Evolutionary conservation across 768 basidiomycete species (phyloP).

Genomic region (Suillus alpinus): DNA sequence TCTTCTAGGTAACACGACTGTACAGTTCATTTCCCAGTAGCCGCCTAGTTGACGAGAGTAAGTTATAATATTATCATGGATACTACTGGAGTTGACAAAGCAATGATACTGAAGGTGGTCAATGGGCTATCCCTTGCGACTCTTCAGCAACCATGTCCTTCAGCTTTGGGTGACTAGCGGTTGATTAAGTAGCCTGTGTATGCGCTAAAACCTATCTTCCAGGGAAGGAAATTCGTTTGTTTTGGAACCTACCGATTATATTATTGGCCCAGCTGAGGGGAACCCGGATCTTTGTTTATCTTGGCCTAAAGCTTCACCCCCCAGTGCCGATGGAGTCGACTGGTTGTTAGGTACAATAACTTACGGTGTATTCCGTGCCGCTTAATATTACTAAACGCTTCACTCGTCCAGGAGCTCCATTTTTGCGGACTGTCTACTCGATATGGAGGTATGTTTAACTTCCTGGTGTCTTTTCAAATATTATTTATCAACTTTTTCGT

Average conservation of each 20-base stretch:
- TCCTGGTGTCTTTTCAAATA: neutral
- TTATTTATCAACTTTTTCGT: constrained; percentile 5
- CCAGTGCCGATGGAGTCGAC: constrained; percentile 72
- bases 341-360: constrained; percentile 68
- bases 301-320: constrained; percentile 69
- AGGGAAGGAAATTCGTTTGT: constrained; percentile 44
- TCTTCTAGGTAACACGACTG: constrained; percentile 59
- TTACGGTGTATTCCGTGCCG: neutral
- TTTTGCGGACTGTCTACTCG: constrained; percentile 75
- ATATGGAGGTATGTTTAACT: constrained; percentile 59
- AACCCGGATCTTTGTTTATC: constrained; percentile 67
- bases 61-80: constrained; percentile 12
- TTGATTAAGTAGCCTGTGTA: neutral
- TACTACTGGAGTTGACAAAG: neutral
- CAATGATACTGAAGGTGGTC: constrained; percentile 42
- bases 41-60: constrained; percentile 65
- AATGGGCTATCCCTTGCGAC: constrained; percentile 76
- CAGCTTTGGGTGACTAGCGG: constrained; percentile 57
- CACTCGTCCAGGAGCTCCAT: constrained; percentile 48
- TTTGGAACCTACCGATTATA: constrained; percentile 71
- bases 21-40: constrained; percentile 59
- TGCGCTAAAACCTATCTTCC: constrained; percentile 3
- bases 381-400: neutral
- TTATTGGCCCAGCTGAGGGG: constrained; percentile 67
- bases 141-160: constrained; percentile 58